Conservation (phyloP, 1,284 basidiomycete genomes). For the Austroboletus novae-zelandiae region DNA sequence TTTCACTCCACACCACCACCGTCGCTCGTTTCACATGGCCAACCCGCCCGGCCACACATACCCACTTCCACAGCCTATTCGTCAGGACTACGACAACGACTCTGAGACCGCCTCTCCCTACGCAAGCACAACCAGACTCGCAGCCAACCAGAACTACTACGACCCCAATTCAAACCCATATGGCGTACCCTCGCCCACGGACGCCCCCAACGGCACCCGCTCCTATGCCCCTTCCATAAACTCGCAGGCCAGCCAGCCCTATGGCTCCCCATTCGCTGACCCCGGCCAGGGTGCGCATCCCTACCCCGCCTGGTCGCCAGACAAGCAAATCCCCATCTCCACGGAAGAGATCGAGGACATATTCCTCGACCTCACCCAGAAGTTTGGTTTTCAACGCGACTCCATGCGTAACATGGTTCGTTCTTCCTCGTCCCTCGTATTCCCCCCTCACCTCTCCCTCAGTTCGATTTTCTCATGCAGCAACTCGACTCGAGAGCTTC, state of each 20-base stretch:
- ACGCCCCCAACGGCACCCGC: slow-evolving; percentile 40
- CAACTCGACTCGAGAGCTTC: slow-evolving; percentile 94
- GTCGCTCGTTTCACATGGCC: slow-evolving; percentile 32
- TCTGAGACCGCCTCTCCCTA: slow-evolving; percentile 31
- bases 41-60: slow-evolving; percentile 13
- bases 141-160: slow-evolving; percentile 25
- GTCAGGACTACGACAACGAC: slow-evolving; percentile 36
- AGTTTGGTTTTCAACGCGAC: slow-evolving; percentile 98
- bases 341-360: slow-evolving; percentile 99
- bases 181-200: slow-evolving; percentile 25
- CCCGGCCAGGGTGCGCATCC: slow-evolving; percentile 65
- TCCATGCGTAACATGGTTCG: slow-evolving; percentile 87
- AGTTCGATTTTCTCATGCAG: slow-evolving; percentile 99
- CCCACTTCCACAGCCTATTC: slow-evolving; percentile 32
- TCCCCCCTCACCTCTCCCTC: slow-evolving; percentile 1
- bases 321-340: slow-evolving; percentile 93
- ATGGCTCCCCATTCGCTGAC: slow-evolving; percentile 58
- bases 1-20: slow-evolving; percentile 15
- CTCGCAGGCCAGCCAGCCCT: slow-evolving; percentile 56
- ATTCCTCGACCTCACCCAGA: slow-evolving; percentile 97
- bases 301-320: slow-evolving; percentile 93
- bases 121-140: slow-evolving; percentile 33
- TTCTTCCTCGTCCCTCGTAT: slow-evolving; percentile 10
- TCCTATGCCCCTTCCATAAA: slow-evolving; percentile 53
- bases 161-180: slow-evolving; percentile 9